A percentile compares a stretch with the other conserved stretches of the same genome.
Evolutionary conservation across 2,329 filamentous ascomycete species (phyloP).

Genomic region (Fusarium sp.): DNA sequence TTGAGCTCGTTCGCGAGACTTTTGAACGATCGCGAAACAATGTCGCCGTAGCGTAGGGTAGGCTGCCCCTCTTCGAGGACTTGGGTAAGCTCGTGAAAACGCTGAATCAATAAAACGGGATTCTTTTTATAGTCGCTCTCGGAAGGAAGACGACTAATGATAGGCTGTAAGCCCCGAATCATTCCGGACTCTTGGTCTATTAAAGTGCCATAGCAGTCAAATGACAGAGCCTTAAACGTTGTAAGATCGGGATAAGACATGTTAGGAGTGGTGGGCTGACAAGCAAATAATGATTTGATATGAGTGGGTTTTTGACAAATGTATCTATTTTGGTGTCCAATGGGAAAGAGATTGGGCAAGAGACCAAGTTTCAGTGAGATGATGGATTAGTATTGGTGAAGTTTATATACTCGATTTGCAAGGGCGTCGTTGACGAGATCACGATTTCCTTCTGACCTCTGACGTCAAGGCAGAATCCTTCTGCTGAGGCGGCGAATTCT

Average conservation of each 20-base stretch:
- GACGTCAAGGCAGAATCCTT: not conserved
- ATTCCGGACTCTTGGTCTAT: constrained; percentile 14
- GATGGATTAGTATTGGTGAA: rapidly evolving
- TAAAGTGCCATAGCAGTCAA: constrained; percentile 10
- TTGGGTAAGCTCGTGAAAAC: not conserved
- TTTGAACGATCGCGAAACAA: constrained; percentile 4
- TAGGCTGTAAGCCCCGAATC: not conserved
- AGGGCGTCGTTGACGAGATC: constrained; percentile 11
- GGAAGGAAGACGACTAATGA: not conserved
- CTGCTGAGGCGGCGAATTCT: not conserved
- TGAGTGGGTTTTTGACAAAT: rapidly evolving
- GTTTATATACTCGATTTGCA: not conserved
- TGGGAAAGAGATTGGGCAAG: not conserved
- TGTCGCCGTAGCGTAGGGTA: not conserved
- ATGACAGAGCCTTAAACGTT: constrained; percentile 1
- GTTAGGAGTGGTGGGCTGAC: rapidly evolving
- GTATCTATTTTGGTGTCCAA: rapidly evolving
- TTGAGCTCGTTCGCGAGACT: not conserved
- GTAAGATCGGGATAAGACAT: constrained; percentile 5
- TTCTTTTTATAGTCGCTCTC: not conserved
- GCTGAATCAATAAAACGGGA: not conserved
- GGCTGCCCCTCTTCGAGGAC: not conserved
- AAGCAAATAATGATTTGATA: rapidly evolving
- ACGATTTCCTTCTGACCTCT: not conserved
- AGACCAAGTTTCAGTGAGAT: rapidly evolving